Conservation (phyloP, 2,329 filamentous ascomycete species). For the Nothopassalora personata region DNA sequence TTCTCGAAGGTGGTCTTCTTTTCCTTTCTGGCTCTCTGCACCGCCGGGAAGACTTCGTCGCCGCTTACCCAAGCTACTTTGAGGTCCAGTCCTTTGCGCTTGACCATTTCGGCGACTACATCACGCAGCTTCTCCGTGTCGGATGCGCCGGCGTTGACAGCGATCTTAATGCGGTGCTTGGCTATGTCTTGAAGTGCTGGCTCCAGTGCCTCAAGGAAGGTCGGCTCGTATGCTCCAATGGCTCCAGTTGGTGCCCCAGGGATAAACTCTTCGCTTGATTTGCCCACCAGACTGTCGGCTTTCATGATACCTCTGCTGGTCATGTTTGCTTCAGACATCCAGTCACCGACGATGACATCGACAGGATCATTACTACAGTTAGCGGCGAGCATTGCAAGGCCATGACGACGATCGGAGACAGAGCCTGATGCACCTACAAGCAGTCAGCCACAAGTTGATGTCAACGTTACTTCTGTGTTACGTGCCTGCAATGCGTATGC, state of each 20-base stretch:
- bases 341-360: slow-evolving; percentile 53
- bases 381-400: slow-evolving; percentile 31
- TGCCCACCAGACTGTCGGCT: slow-evolving; percentile 32
- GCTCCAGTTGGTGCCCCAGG: slow-evolving; percentile 27
- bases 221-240: slow-evolving; percentile 46
- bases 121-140: slow-evolving; percentile 51
- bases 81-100: slow-evolving; percentile 34
- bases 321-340: slow-evolving; percentile 38
- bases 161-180: slow-evolving; percentile 49
- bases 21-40: slow-evolving; percentile 34
- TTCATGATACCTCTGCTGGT: slow-evolving; percentile 42
- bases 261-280: slow-evolving; percentile 42
- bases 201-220: slow-evolving; percentile 48
- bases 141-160: slow-evolving; percentile 53
- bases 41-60: slow-evolving; percentile 35
- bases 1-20: slow-evolving; percentile 33
- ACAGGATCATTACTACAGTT: slow-evolving; percentile 36
- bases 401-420: slow-evolving; percentile 36
- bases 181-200: slow-evolving; percentile 43
- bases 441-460: not conserved
- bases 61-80: slow-evolving; percentile 48
- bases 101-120: slow-evolving; percentile 37
- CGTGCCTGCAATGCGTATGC: slow-evolving; percentile 29
- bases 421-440: slow-evolving; percentile 33
- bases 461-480: not conserved